phyloP scores from a whole-genome alignment of 23 red algal species.

The Gracilariopsis chorda region DNA sequence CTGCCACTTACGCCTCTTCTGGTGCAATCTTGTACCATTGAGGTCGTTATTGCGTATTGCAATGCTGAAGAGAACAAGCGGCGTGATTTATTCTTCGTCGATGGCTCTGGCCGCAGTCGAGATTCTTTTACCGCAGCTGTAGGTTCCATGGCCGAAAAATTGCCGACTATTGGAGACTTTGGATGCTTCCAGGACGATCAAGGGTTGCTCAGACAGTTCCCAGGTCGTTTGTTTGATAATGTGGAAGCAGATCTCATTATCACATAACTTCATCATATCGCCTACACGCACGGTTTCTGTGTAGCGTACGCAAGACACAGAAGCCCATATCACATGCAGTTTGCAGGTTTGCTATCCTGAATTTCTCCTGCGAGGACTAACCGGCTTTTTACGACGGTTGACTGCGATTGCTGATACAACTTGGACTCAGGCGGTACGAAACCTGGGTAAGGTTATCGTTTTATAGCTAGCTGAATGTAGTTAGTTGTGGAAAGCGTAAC shows the following conservation, averaged over 20 bases:
- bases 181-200: not conserved
- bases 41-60: not conserved
- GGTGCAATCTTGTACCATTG: not conserved
- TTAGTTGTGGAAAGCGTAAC: too few species aligned
- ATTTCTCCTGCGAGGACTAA: too few species aligned
- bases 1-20: not conserved
- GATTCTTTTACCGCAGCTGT: not conserved
- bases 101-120: not conserved
- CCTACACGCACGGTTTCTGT: not conserved
- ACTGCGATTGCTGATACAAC: too few species aligned
- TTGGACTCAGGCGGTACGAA: too few species aligned
- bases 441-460: too few species aligned
- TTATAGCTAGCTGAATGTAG: too few species aligned
- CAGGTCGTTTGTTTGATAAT: not conserved
- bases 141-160: not conserved
- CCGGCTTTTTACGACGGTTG: too few species aligned
- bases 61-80: slow-evolving; percentile 1
- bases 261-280: not conserved
- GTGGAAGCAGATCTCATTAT: not conserved
- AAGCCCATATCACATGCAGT: too few species aligned
- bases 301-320: too few species aligned
- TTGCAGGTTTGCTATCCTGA: too few species aligned
- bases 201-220: not conserved
- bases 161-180: not conserved
- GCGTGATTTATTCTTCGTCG: not conserved